These are phyloP conservation scores for Cyclotella sp. DNA, from an alignment of 108 stramenopile species.

Conservation along the genomic window DNA sequence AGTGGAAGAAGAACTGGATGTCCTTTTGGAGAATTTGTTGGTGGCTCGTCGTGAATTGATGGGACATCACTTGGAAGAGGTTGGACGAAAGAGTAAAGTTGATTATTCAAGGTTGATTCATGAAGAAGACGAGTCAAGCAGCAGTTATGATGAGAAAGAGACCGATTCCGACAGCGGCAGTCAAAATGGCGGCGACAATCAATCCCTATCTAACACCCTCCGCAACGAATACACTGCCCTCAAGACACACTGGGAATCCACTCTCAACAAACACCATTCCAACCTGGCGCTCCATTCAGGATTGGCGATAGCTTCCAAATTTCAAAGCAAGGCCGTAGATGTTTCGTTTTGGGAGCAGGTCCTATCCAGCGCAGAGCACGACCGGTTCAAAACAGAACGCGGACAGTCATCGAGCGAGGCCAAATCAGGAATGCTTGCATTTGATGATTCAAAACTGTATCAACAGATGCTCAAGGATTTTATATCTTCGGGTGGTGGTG, in stretches of 20 bases:
- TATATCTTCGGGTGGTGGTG: slow-evolving; percentile 41
- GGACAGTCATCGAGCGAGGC: background rate
- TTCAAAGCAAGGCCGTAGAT: slow-evolving; percentile 64
- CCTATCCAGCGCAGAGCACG: slow-evolving; percentile 43
- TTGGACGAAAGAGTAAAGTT: background rate
- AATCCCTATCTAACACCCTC: slow-evolving; percentile 26
- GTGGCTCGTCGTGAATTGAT: slow-evolving; percentile 39
- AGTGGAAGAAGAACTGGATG: slow-evolving; percentile 67
- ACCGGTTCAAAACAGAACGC: slow-evolving; percentile 23
- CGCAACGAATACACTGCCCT: slow-evolving; percentile 64
- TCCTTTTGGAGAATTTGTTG: slow-evolving; percentile 64
- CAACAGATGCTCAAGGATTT: slow-evolving; percentile 92
- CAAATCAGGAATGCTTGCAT: slow-evolving; percentile 44
- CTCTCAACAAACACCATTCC: slow-evolving; percentile 71
- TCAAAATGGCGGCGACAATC: slow-evolving; percentile 5
- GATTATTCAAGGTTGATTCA: slow-evolving; percentile 63
- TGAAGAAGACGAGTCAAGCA: slow-evolving; percentile 31
- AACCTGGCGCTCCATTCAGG: slow-evolving; percentile 68
- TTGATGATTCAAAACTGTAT: slow-evolving; percentile 94
- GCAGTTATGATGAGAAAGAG: slow-evolving; percentile 1
- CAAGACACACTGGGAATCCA: slow-evolving; percentile 66
- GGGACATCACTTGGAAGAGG: slow-evolving; percentile 46
- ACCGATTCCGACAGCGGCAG: background rate
- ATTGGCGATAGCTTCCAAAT: slow-evolving; percentile 34
- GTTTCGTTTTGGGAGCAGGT: slow-evolving; percentile 69